Conservation (phyloP, 2,329 filamentous ascomycete genomes). For the Sclerotinia trifoliorum region DNA sequence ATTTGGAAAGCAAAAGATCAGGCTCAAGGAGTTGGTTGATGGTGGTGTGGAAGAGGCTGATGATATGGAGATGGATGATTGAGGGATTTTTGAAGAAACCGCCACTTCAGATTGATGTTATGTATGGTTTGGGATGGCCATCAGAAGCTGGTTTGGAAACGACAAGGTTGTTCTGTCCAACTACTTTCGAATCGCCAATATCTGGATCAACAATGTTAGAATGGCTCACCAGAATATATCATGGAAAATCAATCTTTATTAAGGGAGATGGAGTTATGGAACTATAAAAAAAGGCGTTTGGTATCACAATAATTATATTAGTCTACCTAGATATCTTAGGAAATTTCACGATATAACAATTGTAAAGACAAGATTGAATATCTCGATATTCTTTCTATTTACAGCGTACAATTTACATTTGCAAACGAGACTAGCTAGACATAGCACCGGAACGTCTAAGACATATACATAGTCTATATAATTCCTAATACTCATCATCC, state of each 20-base stretch:
- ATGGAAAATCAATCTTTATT: conserved; percentile 15
- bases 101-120: conserved; percentile 10
- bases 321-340: neutral
- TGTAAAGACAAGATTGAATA: conserved; percentile 2
- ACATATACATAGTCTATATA: neutral
- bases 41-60: conserved; percentile 46
- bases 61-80: conserved; percentile 49
- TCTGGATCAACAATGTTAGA: neutral
- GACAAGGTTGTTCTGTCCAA: neutral
- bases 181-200: neutral
- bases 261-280: conserved; percentile 22
- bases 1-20: conserved; percentile 45
- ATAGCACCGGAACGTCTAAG: too few species aligned
- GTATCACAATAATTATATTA: conserved; percentile 20
- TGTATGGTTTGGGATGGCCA: neutral
- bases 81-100: conserved; percentile 26
- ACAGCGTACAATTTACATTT: neutral
- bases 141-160: conserved; percentile 9
- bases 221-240: neutral
- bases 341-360: neutral
- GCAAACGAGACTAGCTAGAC: neutral
- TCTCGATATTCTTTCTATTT: neutral
- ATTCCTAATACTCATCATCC: neutral
- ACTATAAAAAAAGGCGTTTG: conserved; percentile 23
- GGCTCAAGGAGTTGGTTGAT: conserved; percentile 39